Base-by-base conservation (phyloP, 768 basidiomycete genomes). In the Filobasidium floriforme region DNA sequence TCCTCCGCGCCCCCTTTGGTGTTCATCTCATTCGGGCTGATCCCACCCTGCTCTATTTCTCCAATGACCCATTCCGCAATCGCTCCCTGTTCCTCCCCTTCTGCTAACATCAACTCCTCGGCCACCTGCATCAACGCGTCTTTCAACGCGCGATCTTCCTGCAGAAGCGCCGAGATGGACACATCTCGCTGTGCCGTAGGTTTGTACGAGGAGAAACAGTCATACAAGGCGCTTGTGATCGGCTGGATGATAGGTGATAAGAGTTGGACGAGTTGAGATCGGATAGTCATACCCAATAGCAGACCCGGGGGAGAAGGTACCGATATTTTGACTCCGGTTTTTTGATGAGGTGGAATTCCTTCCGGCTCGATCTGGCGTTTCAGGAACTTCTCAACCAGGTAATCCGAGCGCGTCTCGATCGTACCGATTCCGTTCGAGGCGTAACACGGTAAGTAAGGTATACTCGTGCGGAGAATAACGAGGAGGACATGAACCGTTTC, bases 221-320 rank as follows among this genome's bases (percentile, higher is more conserved):
- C 54, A 7, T 19, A 24, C 14, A 57, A 28, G 18, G 54, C 19
- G 22, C 22, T 49, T 2, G 46, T 18, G 22, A 57, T 26, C 22
- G 54, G 54, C 24, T 32, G 18, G 22, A 26, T n/a, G 24, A 32
- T 32, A 26, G 54, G 54, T 24, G 54, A 57, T 24, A 57, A 7
- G 26, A 57, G 22, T 15, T 57, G 54, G 29, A 57, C 54, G 26
- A 57, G 54, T 57, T 57, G 19, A 57, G 54, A 19, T n/a, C 54
- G 6, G 54, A 57, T 57, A 7, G 54, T 26, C 54, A 57, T 57
- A 1, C 29, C 29, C 26, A 57, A 57, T 15, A 57, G 15, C 12
- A 57, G 29, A 15, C 24, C 26, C 26, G 54, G 54, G 4, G 6
- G 6, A 28, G 18, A 6, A 12, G 6, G 46, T 49, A 22, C 46